Evolutionary conservation across 2,329 filamentous ascomycete genomes (phyloP).

Genomic region (Ophiocordyceps unilateralis): DNA sequence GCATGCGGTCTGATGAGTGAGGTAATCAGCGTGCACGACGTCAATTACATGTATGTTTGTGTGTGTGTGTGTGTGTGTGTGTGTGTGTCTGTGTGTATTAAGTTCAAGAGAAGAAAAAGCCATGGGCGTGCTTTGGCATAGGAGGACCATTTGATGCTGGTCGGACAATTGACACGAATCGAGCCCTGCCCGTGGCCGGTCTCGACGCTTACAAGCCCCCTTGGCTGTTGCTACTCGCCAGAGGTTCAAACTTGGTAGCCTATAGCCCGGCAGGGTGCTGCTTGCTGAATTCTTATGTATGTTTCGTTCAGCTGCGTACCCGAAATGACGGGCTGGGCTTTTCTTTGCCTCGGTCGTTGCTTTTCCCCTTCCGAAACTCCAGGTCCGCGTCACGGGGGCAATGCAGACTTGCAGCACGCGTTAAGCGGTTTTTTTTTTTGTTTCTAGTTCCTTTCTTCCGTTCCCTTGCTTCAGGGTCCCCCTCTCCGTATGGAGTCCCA

Average conservation of each 20-base stretch:
- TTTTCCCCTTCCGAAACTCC: neutral
- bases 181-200: too few relatives aligned
- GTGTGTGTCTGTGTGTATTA: neutral
- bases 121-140: too few relatives aligned
- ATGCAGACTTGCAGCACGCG: constrained; percentile 1
- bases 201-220: too few relatives aligned
- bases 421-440: neutral
- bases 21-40: neutral
- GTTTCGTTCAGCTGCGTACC: constrained; percentile 1
- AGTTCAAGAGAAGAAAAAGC: too few relatives aligned
- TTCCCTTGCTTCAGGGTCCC: neutral
- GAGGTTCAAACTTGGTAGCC: neutral
- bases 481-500: neutral
- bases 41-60: neutral
- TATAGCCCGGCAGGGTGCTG: neutral
- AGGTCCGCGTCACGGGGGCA: neutral
- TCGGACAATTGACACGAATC: too few relatives aligned
- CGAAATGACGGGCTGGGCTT: constrained; percentile 1
- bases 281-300: neutral
- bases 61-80: neutral
- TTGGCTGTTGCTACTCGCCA: too few relatives aligned
- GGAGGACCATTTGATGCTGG: too few relatives aligned
- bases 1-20: neutral
- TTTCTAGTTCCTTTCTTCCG: neutral
- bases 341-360: neutral